Evolutionary conservation across 2,329 filamentous ascomycete genomes (phyloP), one percentile per base, ranked within the genome.

Genomic region (Thyridium curvatum): DNA sequence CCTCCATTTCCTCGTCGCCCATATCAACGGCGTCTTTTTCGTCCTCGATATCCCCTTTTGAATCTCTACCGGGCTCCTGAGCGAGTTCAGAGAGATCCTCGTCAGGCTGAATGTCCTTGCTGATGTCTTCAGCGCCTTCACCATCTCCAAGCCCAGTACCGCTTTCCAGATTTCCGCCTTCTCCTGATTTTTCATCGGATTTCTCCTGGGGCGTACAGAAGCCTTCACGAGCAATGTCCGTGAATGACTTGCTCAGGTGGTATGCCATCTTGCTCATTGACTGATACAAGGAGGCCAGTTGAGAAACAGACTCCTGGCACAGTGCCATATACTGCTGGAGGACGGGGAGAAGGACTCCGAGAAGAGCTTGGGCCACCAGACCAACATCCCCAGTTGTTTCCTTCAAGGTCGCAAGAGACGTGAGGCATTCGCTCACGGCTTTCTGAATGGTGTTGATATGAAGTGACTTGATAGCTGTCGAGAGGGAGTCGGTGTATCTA

Each of bases 81-180:
- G 93, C 91, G 33, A 98, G 70, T 49, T 98, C 93, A 1, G 86
- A 81, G 4, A 98, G 67, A 56, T 98, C 90, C 58, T 99, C 93
- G 44, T 98, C 91, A 13, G 91, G 84, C 46, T 86, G 80, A 34
- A 98, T 84, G 53, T 98, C 93, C 58, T 98, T 97, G 62, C 90
- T 97, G 47, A 98, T 97, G 60, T 98, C 91, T 56, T 98, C 90
- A 4, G 85, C 90, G 14, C 91, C 94, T 60, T 96, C 86, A 10
- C 93, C 94, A 34, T 96, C 93, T 15, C 93, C 94, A 17, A 98
- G 79, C 28, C 93, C 94, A 10, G 90, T 97, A 13, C 94, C 94
- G 30, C 80, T 81, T 61, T 98, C 91, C 21, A 96, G 70, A 51
- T 94, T 85, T 12, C 90, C 86, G 17, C 78, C 74, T 42, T 86